These are phyloP conservation scores for Skeletonema potamos DNA, from an alignment of 108 stramenopile species.

Conservation along the genomic window DNA sequence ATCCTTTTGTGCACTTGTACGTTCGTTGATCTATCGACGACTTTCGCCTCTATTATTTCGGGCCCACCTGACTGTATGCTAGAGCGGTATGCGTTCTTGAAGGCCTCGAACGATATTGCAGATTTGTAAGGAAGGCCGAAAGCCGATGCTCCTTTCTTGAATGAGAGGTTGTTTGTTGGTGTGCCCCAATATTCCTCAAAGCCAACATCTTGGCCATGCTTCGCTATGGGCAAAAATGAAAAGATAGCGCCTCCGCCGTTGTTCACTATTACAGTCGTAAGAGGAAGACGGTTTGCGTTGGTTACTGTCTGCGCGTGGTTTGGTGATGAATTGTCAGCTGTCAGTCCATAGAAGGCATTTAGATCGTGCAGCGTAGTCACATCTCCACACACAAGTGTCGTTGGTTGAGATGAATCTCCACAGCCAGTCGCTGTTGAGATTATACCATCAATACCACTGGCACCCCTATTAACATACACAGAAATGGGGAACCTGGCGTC, in stretches of 20 bases:
- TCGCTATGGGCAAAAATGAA: conserved; percentile 93
- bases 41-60: conserved; percentile 64
- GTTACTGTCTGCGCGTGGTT: conserved; percentile 17
- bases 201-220: conserved; percentile 77
- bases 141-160: conserved; percentile 57
- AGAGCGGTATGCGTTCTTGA: conserved; percentile 42
- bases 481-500: conserved; percentile 21
- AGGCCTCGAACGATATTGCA: conserved; percentile 40
- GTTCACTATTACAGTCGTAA: conserved; percentile 82
- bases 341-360: conserved; percentile 77
- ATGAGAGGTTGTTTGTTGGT: conserved; percentile 79
- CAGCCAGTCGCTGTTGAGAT: conserved; percentile 87
- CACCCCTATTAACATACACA: conserved; percentile 83
- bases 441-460: conserved; percentile 94
- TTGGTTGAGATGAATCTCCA: conserved; percentile 63
- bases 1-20: conserved; percentile 70
- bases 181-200: conserved; percentile 93
- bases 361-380: conserved; percentile 89
- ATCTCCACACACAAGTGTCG: conserved; percentile 87
- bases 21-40: conserved; percentile 58
- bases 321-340: conserved; percentile 7
- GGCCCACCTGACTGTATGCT: conserved; percentile 20
- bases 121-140: conserved; percentile 59
- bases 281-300: conserved; percentile 38
- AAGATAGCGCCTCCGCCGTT: conserved; percentile 95